Base-by-base conservation (phyloP, 495 filamentous ascomycete species). In the Penicillium desertorum region DNA sequence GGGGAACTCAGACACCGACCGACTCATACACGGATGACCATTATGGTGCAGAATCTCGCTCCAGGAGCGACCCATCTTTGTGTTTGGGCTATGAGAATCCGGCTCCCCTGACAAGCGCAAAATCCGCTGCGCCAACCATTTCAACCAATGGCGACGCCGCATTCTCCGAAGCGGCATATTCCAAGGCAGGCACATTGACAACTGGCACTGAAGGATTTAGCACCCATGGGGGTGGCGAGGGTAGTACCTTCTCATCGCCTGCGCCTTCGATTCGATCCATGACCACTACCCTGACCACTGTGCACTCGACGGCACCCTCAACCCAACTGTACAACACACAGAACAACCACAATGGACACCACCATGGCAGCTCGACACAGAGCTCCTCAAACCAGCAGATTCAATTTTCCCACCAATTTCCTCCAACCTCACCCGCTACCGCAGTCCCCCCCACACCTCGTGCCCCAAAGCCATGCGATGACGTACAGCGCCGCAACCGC, bases 211-310 rank as follows among this genome's bases (percentile, higher is more conserved):
- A 85, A 54, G 85, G 81, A 9, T 62, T 88, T 44, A 86, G 87
- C 55, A 83, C 83, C 4, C 82, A 79, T 42, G 81, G 84, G 45
- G 91, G 89, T 51, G 88, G 87, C 17, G 90, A 78, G 62, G 81
- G 82, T 63, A 92, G 90, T 80, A 94, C 89, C 9, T 98, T 96
- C 70, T 96, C 92, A 7, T 97, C 94, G 0, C 94, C 93, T 5
- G 88, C 90, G 10, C 92, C 92, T 4, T 97, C 92, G 5, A 86
- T 94, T 25, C 90, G 88, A 51, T 97, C 92, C 1, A 79, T 98
- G 47, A 91, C 94, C 1, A 98, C 94, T 0, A 98, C 94, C 4
- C 81, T 98, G 49, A 98, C 94, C 1, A 98, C 94, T 0, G 93
- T 98, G 46, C 94, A 98, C 69, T 98, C 94, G 4, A 78, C 86